Evolutionary conservation across 371 early-diverging fungal genomes (phyloP).

Genomic region (Smittium culicis): DNA sequence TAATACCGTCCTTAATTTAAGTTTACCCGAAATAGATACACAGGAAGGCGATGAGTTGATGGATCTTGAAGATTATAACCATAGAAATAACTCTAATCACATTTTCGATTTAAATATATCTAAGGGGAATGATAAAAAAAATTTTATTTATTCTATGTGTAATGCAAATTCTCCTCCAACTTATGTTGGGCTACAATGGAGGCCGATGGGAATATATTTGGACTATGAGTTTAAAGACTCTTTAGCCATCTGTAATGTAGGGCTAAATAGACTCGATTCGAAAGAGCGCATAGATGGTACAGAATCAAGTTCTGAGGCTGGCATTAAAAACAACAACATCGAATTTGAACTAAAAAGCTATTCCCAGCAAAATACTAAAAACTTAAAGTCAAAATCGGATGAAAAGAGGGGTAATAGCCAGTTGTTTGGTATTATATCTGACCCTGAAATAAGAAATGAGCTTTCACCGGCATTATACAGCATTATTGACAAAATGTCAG

Average conservation of each 20-base stretch:
- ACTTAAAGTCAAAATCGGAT: not conserved
- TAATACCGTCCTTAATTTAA: not conserved
- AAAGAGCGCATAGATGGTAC: not conserved
- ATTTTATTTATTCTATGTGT: not conserved
- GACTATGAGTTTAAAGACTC: too few relatives aligned
- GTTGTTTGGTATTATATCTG: constrained; percentile 16
- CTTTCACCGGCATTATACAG: constrained; percentile 27
- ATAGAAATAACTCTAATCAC: not conserved
- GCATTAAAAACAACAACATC: too few relatives aligned
- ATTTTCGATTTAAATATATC: not conserved
- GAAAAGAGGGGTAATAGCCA: not conserved
- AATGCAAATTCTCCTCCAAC: not conserved
- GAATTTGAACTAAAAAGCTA: too few relatives aligned
- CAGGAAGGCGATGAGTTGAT: not conserved
- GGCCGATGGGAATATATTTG: too few relatives aligned
- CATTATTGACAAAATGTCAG: constrained; percentile 20
- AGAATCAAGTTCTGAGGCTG: not conserved
- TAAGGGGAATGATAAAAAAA: not conserved
- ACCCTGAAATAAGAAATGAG: constrained; percentile 22
- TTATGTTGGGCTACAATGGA: not conserved
- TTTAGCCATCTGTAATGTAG: not conserved
- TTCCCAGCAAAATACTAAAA: too few relatives aligned
- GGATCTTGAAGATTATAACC: not conserved
- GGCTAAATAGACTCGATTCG: not conserved
- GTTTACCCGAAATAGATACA: not conserved